Conservation (phyloP, 805 yeast species). For the Saitoella complicata region DNA sequence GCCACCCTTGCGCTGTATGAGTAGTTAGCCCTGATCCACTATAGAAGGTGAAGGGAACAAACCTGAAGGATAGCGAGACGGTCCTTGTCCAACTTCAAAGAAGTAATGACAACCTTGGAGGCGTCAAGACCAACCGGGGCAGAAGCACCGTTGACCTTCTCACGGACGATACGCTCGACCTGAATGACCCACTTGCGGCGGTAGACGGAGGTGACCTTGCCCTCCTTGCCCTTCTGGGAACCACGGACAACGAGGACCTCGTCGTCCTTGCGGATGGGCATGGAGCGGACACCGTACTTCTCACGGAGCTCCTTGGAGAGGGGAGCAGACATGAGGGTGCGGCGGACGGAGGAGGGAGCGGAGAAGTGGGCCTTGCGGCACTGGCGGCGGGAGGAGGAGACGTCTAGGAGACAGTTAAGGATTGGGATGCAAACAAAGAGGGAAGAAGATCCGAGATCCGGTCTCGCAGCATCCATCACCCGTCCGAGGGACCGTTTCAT, state of each 20-base stretch:
- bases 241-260: conserved; percentile 94
- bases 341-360: conserved; percentile 92
- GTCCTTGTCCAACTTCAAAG: conserved; percentile 95
- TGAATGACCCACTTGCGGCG: conserved; percentile 95
- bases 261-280: conserved; percentile 97
- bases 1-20: conserved; percentile 93
- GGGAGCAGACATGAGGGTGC: conserved; percentile 93
- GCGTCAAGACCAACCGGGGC: conserved; percentile 96
- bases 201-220: conserved; percentile 94
- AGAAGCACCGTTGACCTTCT: conserved; percentile 95
- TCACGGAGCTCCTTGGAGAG: conserved; percentile 97
- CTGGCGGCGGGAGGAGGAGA: conserved; percentile 97
- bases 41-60: no score
- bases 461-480: no score
- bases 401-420: no score
- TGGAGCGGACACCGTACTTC: conserved; percentile 80
- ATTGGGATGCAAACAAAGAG: no score
- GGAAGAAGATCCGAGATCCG: no score
- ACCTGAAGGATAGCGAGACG: conserved; percentile 74
- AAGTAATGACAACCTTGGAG: conserved; percentile 97
- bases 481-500: no score
- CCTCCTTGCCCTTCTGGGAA: conserved; percentile 98
- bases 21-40: no score
- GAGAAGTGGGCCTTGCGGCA: conserved; percentile 99
- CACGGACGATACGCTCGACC: conserved; percentile 93